A percentile compares a stretch with the other conserved stretches of the same genome.
Conservation (phyloP, 2,329 filamentous ascomycete species). For the Pseudogymnoascus sp. region DNA sequence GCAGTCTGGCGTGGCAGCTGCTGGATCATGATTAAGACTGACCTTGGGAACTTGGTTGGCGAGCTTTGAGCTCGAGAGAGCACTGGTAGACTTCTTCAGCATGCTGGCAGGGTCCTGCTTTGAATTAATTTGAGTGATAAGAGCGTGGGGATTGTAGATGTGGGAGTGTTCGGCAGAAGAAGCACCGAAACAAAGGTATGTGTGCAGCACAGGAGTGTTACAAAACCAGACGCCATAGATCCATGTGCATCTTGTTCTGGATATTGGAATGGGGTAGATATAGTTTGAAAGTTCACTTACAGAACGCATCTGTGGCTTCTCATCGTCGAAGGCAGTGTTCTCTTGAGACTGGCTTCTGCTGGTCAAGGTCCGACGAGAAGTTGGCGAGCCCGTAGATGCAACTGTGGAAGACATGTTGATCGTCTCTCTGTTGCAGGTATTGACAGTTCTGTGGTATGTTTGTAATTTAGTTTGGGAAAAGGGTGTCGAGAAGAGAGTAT, state of each 20-base stretch:
- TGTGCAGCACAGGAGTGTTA: not conserved
- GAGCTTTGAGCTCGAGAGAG: slow-evolving; percentile 46
- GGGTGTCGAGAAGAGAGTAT: slow-evolving; percentile 24
- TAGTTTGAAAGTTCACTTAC: slow-evolving; percentile 24
- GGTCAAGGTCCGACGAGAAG: slow-evolving; percentile 29
- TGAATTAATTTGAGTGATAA: slow-evolving; percentile 18
- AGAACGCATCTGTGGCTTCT: slow-evolving; percentile 22
- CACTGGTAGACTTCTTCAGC: slow-evolving; percentile 32
- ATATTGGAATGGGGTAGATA: not conserved
- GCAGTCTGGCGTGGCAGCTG: not conserved
- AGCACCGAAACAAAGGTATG: not conserved
- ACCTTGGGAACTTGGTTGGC: slow-evolving; percentile 50
- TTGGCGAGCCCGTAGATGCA: slow-evolving; percentile 36
- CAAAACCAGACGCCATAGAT: not conserved
- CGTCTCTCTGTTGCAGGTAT: slow-evolving; percentile 1
- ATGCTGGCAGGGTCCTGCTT: slow-evolving; percentile 7
- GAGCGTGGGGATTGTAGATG: not conserved
- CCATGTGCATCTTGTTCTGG: not conserved
- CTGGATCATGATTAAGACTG: slow-evolving; percentile 14
- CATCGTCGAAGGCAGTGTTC: slow-evolving; percentile 20
- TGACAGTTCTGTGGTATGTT: not conserved
- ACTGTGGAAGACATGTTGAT: slow-evolving; percentile 34
- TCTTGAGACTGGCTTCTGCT: slow-evolving; percentile 33
- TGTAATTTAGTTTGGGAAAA: slow-evolving; percentile 19
- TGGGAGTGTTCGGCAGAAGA: not conserved